These are phyloP conservation scores for Suhomyces anneliseae DNA, from an alignment of 1,139 yeast genomes.

Conservation along the genomic window DNA sequence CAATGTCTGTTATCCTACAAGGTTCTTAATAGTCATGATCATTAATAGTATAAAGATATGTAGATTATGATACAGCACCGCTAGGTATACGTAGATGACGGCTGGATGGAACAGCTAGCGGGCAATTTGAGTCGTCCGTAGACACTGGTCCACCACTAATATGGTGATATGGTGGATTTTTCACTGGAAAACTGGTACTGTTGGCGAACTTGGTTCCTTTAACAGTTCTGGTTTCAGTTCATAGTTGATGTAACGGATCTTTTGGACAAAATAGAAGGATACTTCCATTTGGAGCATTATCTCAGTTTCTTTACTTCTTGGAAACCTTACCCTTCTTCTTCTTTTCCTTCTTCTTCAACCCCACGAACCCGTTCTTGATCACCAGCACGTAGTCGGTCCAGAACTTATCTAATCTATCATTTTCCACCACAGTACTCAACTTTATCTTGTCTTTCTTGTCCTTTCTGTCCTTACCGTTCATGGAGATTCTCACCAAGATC, in stretches of 20 bases:
- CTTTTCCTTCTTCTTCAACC: conserved; percentile 64
- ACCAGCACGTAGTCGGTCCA: conserved; percentile 69
- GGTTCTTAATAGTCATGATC: background rate
- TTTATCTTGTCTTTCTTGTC: conserved; percentile 50
- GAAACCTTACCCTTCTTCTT: conserved; percentile 45
- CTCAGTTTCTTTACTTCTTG: conserved; percentile 13
- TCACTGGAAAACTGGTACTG: too few species aligned
- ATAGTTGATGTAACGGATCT: background rate
- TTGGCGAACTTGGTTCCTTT: too few species aligned
- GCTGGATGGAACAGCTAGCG: too few species aligned
- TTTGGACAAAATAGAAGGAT: too few species aligned
- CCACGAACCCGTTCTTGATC: conserved; percentile 60
- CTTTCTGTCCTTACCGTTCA: conserved; percentile 49
- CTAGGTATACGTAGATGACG: too few species aligned
- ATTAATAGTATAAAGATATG: background rate
- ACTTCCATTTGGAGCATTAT: background rate
- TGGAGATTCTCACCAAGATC: conserved; percentile 51
- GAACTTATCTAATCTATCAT: conserved; percentile 57
- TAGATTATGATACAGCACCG: too few species aligned
- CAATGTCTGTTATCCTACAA: background rate
- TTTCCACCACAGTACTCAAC: conserved; percentile 63
- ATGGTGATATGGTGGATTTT: too few species aligned
- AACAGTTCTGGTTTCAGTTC: too few species aligned
- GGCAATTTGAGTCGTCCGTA: too few species aligned
- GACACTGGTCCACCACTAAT: too few species aligned